These are phyloP conservation scores for Posidonia oceanica DNA, from an alignment of 116 monocot species.

Conservation along the genomic window DNA sequence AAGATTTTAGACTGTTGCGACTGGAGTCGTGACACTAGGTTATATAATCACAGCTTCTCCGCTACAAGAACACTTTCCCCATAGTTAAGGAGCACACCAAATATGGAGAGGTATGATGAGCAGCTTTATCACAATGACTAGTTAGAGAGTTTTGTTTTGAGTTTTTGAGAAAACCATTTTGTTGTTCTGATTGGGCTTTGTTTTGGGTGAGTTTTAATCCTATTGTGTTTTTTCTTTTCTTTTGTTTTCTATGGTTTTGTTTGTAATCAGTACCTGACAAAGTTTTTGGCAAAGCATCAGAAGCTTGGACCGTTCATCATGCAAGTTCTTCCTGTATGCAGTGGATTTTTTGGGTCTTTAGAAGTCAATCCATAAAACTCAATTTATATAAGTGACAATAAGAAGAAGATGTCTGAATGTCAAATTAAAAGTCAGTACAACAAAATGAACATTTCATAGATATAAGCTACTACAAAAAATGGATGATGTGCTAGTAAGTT, in stretches of 20 bases:
- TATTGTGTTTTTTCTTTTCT: constrained; percentile 8
- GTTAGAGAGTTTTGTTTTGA: neutral
- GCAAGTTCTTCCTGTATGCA: constrained; percentile 93
- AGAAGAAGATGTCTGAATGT: too few relatives aligned
- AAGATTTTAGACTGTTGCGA: too few relatives aligned
- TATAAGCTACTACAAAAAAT: too few relatives aligned
- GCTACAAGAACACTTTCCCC: constrained; percentile 70
- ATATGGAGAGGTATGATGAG: constrained; percentile 50
- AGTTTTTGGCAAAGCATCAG: constrained; percentile 83
- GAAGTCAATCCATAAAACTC: too few relatives aligned
- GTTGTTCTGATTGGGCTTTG: constrained; percentile 4
- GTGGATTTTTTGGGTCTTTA: constrained; percentile 16
- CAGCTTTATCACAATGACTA: neutral
- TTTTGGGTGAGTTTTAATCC: constrained; percentile 9
- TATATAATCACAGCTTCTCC: constrained; percentile 47
- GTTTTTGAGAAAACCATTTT: neutral
- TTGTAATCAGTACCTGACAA: constrained; percentile 84
- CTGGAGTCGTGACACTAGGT: neutral
- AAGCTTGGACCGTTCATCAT: constrained; percentile 80
- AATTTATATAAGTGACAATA: too few relatives aligned
- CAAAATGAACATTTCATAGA: too few relatives aligned
- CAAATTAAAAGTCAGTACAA: too few relatives aligned
- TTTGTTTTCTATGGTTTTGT: constrained; percentile 7
- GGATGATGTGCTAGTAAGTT: too few relatives aligned
- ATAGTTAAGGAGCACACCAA: constrained; percentile 62